A percentile compares a stretch with the other conserved stretches of the same genome.
Conservation (phyloP, 139 green algal species). For the Penium margaritaceum region DNA sequence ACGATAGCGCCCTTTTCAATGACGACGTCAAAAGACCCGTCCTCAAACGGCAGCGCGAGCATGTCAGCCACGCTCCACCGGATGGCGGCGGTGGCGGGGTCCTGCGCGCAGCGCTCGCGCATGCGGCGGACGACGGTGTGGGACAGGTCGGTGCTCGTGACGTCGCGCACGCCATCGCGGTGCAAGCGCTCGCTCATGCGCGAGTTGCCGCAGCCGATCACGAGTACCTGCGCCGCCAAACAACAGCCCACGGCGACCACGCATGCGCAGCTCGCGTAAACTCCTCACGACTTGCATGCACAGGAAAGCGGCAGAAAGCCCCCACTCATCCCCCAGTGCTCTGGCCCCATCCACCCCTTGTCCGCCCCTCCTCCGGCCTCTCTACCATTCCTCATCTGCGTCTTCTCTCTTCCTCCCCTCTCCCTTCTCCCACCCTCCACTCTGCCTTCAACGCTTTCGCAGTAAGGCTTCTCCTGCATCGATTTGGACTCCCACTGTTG, state of each 20-base stretch:
- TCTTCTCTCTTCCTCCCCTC: not conserved
- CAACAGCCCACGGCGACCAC: not conserved
- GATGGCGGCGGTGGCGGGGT: constrained; percentile 8
- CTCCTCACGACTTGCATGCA: not conserved
- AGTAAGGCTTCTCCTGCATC: no score
- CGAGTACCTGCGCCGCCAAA: constrained; percentile 47
- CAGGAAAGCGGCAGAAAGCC: not conserved
- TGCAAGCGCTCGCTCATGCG: constrained; percentile 41
- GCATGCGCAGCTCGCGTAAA: not conserved
- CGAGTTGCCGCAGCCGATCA: constrained; percentile 54
- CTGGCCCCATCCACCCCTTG: not conserved
- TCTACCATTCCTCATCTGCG: not conserved
- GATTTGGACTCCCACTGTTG: no score
- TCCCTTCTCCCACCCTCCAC: no score
- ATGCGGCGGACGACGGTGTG: constrained; percentile 44
- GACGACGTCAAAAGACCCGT: constrained; percentile 52
- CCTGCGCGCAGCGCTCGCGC: no score
- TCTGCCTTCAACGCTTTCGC: no score
- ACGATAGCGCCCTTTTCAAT: constrained; percentile 55
- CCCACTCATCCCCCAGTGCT: not conserved
- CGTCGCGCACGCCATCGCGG: constrained; percentile 28
- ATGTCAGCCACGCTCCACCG: constrained; percentile 53
- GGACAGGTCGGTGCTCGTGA: constrained; percentile 49
- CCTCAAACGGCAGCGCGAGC: constrained; percentile 47
- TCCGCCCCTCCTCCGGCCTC: not conserved